Percentiles rank a stretch among this genome's conserved stretches.
Evolutionary conservation across 2,329 filamentous ascomycete genomes (phyloP).

Genomic region (Sporothrix inflata): DNA sequence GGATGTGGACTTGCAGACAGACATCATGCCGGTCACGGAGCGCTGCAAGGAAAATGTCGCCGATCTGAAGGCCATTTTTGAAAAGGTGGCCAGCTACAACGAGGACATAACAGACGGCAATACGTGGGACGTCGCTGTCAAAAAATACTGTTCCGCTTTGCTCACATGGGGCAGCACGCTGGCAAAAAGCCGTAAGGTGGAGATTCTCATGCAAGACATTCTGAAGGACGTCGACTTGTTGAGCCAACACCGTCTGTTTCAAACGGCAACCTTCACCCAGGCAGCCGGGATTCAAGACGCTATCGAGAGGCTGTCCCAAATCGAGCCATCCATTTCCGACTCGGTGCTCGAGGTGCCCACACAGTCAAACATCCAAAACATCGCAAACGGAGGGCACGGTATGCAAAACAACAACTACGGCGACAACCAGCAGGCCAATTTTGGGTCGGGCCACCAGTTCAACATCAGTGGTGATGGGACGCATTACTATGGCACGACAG

Average conservation of each 20-base stretch:
- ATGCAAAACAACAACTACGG: not conserved
- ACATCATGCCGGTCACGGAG: not conserved
- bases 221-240: not conserved
- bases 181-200: not conserved
- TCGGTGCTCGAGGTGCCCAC: not conserved
- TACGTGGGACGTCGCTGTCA: not conserved
- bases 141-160: not conserved
- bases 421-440: not conserved
- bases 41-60: not conserved
- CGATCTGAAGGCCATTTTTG: not conserved
- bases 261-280: not conserved
- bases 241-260: not conserved
- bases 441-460: not conserved
- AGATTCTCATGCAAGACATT: not conserved
- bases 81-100: not conserved
- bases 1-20: not conserved
- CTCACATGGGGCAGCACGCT: not conserved
- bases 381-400: not conserved
- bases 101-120: not conserved
- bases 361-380: not conserved
- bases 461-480: not conserved
- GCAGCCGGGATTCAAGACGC: not conserved
- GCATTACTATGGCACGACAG: not conserved
- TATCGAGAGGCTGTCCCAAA: not conserved
- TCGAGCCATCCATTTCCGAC: not conserved